A percentile compares a stretch with the other conserved stretches of the same genome.
These are phyloP conservation scores for Lipomyces yamadae DNA, from an alignment of 805 yeast species.

Conservation along the genomic window DNA sequence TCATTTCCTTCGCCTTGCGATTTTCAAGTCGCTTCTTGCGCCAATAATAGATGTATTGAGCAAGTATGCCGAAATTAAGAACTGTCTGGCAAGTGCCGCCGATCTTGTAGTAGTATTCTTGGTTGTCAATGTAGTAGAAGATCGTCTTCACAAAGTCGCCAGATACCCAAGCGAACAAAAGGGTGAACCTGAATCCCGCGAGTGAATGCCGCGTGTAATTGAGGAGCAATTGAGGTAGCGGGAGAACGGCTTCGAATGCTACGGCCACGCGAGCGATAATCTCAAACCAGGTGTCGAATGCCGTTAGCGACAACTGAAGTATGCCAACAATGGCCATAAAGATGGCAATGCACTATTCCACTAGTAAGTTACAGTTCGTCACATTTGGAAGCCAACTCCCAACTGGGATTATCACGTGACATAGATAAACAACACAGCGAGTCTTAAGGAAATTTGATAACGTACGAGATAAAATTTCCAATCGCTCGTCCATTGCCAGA, in stretches of 20 bases:
- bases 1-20: constrained; percentile 18
- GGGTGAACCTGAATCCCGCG: constrained; percentile 76
- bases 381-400: too few relatives aligned
- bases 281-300: constrained; percentile 51
- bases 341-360: constrained; percentile 53
- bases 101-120: constrained; percentile 51
- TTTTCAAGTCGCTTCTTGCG: constrained; percentile 27
- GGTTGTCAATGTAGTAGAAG: constrained; percentile 76
- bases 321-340: constrained; percentile 52
- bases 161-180: constrained; percentile 82
- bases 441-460: not conserved
- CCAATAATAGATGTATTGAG: constrained; percentile 67
- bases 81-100: constrained; percentile 74
- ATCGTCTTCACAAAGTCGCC: constrained; percentile 83
- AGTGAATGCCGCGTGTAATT: constrained; percentile 79
- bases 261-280: constrained; percentile 67
- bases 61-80: constrained; percentile 72
- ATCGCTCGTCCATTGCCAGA: constrained; percentile 87
- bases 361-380: not conserved
- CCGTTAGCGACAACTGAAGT: constrained; percentile 50
- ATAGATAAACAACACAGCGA: not conserved
- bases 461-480: constrained; percentile 50
- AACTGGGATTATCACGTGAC: not conserved
- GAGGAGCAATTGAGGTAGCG: constrained; percentile 62
- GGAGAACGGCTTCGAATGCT: constrained; percentile 53